Evolutionary conservation across 805 yeast species (phyloP).

Genomic region (Saturnispora hagleri): DNA sequence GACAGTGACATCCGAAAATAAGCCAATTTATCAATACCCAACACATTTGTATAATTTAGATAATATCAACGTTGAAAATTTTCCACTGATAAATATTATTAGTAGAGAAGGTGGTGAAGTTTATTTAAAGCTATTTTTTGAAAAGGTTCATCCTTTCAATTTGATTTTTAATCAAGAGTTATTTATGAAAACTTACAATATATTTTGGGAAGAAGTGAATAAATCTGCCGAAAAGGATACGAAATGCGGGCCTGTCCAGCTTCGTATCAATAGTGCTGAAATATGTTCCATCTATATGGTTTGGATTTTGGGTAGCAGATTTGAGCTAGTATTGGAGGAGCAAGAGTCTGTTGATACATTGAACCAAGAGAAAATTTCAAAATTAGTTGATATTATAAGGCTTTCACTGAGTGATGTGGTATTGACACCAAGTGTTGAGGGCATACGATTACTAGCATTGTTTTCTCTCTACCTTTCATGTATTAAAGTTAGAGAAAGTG

Average conservation of each 20-base stretch:
- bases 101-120: slow-evolving; percentile 29
- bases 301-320: slow-evolving; percentile 34
- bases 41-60: slow-evolving; percentile 27
- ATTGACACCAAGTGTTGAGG: slow-evolving; percentile 35
- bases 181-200: slow-evolving; percentile 29
- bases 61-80: slow-evolving; percentile 25
- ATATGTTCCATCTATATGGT: slow-evolving; percentile 40
- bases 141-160: slow-evolving; percentile 36
- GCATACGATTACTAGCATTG: slow-evolving; percentile 34
- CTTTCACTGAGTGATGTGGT: slow-evolving; percentile 35
- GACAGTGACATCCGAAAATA: slow-evolving; percentile 28
- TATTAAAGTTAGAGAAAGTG: slow-evolving; percentile 38
- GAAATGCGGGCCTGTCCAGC: too few species aligned
- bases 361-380: slow-evolving; percentile 19
- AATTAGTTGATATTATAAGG: slow-evolving; percentile 34
- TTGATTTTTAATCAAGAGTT: slow-evolving; percentile 30
- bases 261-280: slow-evolving; percentile 27
- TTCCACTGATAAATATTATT: slow-evolving; percentile 32
- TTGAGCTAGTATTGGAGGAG: too few species aligned
- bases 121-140: slow-evolving; percentile 32
- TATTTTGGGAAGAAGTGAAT: too few species aligned
- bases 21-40: slow-evolving; percentile 28
- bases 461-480: slow-evolving; percentile 37
- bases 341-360: too few species aligned
- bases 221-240: too few species aligned